A percentile compares a stretch with the other conserved stretches of the same genome.
phyloP scores from a whole-genome alignment of 2,329 filamentous ascomycete genomes.

The Exophiala xenobiotica region DNA sequence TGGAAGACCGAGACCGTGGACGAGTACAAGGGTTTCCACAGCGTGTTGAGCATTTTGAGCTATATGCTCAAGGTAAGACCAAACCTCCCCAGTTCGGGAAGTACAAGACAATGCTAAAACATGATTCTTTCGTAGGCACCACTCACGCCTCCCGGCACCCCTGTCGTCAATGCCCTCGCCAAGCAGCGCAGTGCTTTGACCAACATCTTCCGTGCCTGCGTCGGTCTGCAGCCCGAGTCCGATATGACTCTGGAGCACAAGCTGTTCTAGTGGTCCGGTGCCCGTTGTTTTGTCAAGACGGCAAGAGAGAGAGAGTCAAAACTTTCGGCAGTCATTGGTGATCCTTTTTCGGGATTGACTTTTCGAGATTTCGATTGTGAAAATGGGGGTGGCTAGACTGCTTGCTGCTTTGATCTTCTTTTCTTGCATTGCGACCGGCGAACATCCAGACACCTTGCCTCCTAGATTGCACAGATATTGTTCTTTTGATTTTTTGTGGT shows the following conservation, averaged over 20 bases:
- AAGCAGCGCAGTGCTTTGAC: conserved; percentile 94
- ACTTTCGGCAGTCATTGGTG: conserved; percentile 11
- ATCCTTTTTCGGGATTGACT: neutral
- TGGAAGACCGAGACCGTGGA: conserved; percentile 67
- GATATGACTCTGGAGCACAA: conserved; percentile 99
- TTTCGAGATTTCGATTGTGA: conserved; percentile 13
- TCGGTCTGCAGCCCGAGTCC: conserved; percentile 93
- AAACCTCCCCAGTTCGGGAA: neutral
- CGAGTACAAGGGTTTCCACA: conserved; percentile 92
- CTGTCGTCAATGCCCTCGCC: conserved; percentile 89
- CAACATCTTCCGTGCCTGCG: conserved; percentile 98
- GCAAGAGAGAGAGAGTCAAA: conserved; percentile 3
- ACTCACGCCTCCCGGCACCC: conserved; percentile 87
- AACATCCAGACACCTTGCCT: neutral
- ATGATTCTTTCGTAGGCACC: conserved; percentile 66
- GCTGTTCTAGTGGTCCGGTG: conserved; percentile 60
- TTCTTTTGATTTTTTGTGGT: neutral
- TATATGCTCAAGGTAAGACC: conserved; percentile 81
- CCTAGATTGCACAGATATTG: neutral
- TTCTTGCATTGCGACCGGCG: conserved; percentile 25
- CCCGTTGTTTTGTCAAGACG: neutral
- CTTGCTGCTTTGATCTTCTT: conserved; percentile 6
- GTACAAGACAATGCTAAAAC: conserved; percentile 3
- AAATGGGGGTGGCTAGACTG: conserved; percentile 27
- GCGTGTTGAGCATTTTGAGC: conserved; percentile 92